These are phyloP conservation scores for Sclerotinia spermophila DNA, from an alignment of 2,329 filamentous ascomycete species.

Conservation along the genomic window DNA sequence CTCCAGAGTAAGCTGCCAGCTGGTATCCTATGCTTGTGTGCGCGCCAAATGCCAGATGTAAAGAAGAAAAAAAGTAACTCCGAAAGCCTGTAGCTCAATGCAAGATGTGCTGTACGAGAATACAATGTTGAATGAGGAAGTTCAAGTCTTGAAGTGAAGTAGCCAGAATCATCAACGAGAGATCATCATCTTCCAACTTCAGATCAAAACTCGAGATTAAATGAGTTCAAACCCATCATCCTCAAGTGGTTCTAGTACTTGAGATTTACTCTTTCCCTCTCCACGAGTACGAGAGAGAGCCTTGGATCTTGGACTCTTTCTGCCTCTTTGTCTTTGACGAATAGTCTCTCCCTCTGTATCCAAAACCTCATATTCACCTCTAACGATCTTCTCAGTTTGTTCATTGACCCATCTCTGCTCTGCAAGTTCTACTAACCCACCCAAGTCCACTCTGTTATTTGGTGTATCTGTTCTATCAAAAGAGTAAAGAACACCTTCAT, in stretches of 20 bases:
- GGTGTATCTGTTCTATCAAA: conserved; percentile 34
- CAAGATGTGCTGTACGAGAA: conserved; percentile 1
- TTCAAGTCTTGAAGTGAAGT: neutral
- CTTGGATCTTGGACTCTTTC: conserved; percentile 34
- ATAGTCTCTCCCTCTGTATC: conserved; percentile 35
- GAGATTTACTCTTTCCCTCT: conserved; percentile 7
- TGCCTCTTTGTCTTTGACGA: conserved; percentile 29
- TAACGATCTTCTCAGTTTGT: conserved; percentile 36
- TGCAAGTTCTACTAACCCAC: conserved; percentile 34
- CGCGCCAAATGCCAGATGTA: neutral
- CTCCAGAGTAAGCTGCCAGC: conserved; percentile 18
- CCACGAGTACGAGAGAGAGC: conserved; percentile 10
- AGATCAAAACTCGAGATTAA: conserved; percentile 21
- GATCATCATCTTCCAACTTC: neutral
- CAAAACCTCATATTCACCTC: conserved; percentile 37
- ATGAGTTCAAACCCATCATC: conserved; percentile 38
- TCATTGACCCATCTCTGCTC: conserved; percentile 35
- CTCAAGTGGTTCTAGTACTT: conserved; percentile 26
- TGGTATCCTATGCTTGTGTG: conserved; percentile 5
- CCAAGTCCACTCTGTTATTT: conserved; percentile 29
- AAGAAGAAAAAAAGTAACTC: neutral
- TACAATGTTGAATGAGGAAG: neutral
- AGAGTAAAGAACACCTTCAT: conserved; percentile 33
- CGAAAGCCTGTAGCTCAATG: neutral
- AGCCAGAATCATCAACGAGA: neutral